Percentiles rank a stretch among this genome's conserved stretches.
These are phyloP conservation scores for Bruguiera hainesii DNA, from an alignment of 441 rosid species.

Conservation along the genomic window DNA sequence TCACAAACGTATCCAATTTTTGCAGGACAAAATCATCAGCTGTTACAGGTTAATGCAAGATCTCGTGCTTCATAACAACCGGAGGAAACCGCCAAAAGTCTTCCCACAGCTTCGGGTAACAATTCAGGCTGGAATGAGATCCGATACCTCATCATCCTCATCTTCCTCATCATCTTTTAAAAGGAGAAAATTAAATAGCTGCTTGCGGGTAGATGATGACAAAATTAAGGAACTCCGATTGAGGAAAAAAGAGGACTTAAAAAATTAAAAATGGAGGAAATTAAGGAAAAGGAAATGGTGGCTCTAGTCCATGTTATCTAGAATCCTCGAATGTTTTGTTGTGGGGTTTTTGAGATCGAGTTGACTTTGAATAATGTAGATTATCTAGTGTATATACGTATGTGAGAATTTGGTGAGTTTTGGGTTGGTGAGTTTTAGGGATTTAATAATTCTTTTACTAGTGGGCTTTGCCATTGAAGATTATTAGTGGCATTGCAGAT, in stretches of 20 bases:
- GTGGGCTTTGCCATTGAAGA: conserved; percentile 46
- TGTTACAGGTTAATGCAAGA: conserved; percentile 83
- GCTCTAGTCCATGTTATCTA: conserved; percentile 25
- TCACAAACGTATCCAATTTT: conserved; percentile 16
- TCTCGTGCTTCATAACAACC: conserved; percentile 38
- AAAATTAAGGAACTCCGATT: conserved; percentile 47
- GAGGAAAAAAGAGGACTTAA: conserved; percentile 9
- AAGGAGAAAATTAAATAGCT: conserved; percentile 66
- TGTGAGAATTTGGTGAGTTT: conserved; percentile 44
- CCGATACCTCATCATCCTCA: conserved; percentile 48
- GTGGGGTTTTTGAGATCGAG: conserved; percentile 38
- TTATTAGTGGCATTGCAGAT: conserved; percentile 64
- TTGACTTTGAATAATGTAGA: conserved; percentile 38
- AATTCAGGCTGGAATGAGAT: conserved; percentile 52
- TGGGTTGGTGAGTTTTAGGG: conserved; percentile 37
- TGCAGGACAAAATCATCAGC: conserved; percentile 80
- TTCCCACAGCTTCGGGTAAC: conserved; percentile 62
- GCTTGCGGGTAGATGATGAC: conserved; percentile 64
- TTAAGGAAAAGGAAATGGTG: conserved; percentile 23
- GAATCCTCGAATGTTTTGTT: conserved; percentile 41
- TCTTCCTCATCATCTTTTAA: conserved; percentile 46
- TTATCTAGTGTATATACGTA: conserved; percentile 23
- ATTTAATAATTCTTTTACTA: conserved; percentile 29
- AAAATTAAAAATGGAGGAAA: not conserved
- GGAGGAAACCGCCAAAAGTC: conserved; percentile 46